Conservation (phyloP, 352 stramenopile species). For the Phytophthora tubulina region DNA sequence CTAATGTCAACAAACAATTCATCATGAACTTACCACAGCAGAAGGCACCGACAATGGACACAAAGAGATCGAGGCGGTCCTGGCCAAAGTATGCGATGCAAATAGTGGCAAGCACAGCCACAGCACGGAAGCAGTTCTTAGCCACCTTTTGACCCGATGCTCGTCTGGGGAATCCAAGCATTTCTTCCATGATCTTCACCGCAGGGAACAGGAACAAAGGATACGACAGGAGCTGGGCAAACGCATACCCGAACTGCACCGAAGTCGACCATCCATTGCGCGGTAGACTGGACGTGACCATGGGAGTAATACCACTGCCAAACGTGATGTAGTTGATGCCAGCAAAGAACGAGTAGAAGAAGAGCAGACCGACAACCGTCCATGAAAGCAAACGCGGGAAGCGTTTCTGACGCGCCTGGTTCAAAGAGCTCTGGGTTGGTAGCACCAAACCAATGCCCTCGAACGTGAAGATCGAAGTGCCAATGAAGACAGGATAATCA, state of each 20-base stretch:
- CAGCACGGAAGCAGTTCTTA: conserved; percentile 79
- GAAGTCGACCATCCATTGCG: conserved; percentile 79
- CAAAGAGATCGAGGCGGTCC: conserved; percentile 78
- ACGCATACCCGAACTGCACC: conserved; percentile 82
- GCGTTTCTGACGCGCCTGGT: conserved; percentile 65
- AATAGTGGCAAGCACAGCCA: conserved; percentile 74
- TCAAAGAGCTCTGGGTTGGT: conserved; percentile 75
- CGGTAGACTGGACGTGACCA: conserved; percentile 79
- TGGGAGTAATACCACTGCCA: conserved; percentile 66
- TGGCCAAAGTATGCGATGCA: conserved; percentile 83
- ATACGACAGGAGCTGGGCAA: conserved; percentile 83
- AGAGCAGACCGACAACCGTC: conserved; percentile 75
- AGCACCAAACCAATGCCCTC: conserved; percentile 86
- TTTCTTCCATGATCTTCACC: conserved; percentile 88
- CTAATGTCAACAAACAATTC: neutral
- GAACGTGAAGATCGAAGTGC: conserved; percentile 85
- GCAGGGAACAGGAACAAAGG: conserved; percentile 83
- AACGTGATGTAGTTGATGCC: conserved; percentile 84
- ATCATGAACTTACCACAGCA: conserved; percentile 70
- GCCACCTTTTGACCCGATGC: conserved; percentile 73
- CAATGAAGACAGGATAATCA: conserved; percentile 84
- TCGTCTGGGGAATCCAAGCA: conserved; percentile 75
- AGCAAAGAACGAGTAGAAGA: conserved; percentile 89
- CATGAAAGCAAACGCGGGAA: conserved; percentile 66
- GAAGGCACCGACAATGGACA: conserved; percentile 84